Base-by-base conservation (phyloP, 2,329 filamentous ascomycete genomes). In the Tolypocladium amazonense region DNA sequence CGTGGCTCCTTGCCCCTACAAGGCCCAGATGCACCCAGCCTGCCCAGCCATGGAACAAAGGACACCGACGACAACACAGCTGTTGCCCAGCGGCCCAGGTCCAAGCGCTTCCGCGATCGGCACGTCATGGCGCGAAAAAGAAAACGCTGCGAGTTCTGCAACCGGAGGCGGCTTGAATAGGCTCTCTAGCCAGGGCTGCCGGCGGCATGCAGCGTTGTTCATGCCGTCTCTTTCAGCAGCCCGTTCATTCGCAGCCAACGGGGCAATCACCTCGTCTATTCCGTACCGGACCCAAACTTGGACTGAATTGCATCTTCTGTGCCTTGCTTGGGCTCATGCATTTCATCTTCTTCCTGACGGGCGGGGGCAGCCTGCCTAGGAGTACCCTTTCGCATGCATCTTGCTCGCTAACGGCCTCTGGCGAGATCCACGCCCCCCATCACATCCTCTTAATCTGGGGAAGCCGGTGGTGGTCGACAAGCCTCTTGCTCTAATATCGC, bases 51-150 rank as follows among this genome's bases (percentile, higher is more conserved):
- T n/a, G n/a, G n/a, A 57, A 57, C 39, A 57, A 41, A 50, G 15
- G 27, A 20, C 7, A 33, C 15, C 47, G 41, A 20, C 35, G 56
- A 30, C 45, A 20, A 30, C 30, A 15, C 3, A 57, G 45, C 41
- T 37, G 35, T 27, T 58, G 47, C 35, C 33, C 33, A 45, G n/a
- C 43, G n/a, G n/a, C n/a, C 33, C 33, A 45, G 15, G 50, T n/a
- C 52, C 52, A 47, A 56, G 39, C 39, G 35, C 52, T 15, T 30
- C 58, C 38, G 57, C 20, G 58, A 59, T 59, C 52, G 27, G 52
- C 57, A 59, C 23, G 58, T 59, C 58, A 56, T 27, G 52, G 53
- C 53, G 53, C 41, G 30, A 35, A 59, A 58, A 55, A 56, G 38
- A 6, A 45, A 55, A 20, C n/a, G 30, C 30, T 53, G 50, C 50